A percentile compares a stretch with the other conserved stretches of the same genome.
Conservation (phyloP, 2,329 filamentous ascomycete genomes). For the Aspergillus ibericus region DNA sequence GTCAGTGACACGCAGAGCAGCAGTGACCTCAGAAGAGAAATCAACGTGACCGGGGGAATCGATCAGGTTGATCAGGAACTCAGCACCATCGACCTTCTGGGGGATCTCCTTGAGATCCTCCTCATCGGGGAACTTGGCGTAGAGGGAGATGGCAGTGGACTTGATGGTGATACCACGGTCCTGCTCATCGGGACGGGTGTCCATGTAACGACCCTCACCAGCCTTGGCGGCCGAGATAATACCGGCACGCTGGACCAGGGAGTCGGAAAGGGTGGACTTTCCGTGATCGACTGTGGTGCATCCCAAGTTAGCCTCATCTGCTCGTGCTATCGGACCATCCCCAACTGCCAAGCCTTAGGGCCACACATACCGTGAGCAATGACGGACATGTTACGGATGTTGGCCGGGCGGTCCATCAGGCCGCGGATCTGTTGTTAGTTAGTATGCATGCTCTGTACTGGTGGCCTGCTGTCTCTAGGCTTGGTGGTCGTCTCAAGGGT, state of each 20-base stretch:
- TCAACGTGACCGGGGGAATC: constrained; percentile 99
- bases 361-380: constrained; percentile 82
- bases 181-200: constrained; percentile 96
- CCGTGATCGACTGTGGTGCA: constrained; percentile 80
- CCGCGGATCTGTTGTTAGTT: constrained; percentile 41
- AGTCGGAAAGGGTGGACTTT: constrained; percentile 99
- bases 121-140: constrained; percentile 73
- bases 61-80: constrained; percentile 99
- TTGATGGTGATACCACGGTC: constrained; percentile 99
- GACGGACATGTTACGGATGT: constrained; percentile 96
- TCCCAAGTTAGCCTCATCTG: not conserved
- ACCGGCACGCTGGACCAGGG: constrained; percentile 97
- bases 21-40: constrained; percentile 99
- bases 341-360: constrained; percentile 4
- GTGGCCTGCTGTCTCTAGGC: not conserved
- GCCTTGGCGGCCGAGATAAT: constrained; percentile 98
- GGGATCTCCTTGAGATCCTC: constrained; percentile 96
- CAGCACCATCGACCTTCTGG: constrained; percentile 81
- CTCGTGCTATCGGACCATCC: not conserved
- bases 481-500: not conserved
- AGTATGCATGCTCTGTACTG: not conserved
- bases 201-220: constrained; percentile 91
- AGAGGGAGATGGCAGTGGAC: constrained; percentile 99
- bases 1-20: constrained; percentile 98
- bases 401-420: constrained; percentile 55